phyloP scores from a whole-genome alignment of 371 early-diverging fungal species.

The Batkoa obscura region DNA sequence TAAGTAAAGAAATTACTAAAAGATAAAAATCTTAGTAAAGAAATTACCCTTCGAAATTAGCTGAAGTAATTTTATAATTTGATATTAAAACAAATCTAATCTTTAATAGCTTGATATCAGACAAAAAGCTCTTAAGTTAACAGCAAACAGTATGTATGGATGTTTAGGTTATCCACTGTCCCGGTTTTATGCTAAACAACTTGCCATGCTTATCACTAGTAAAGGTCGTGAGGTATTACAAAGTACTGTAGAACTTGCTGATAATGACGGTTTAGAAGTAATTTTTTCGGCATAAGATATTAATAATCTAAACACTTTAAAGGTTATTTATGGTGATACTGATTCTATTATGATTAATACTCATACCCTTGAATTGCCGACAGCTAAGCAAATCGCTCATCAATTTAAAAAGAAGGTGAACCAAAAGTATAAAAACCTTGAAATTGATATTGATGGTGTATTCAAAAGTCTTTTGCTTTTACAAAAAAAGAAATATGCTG shows the following conservation, averaged over 20 bases:
- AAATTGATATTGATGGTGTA: constrained; percentile 96
- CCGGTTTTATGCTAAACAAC: constrained; percentile 94
- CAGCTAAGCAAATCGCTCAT: constrained; percentile 66
- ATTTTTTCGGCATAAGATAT: background rate
- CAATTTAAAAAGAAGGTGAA: constrained; percentile 77
- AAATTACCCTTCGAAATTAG: constrained; percentile 33
- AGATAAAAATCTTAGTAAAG: no score
- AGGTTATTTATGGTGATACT: constrained; percentile 99
- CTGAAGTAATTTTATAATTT: constrained; percentile 21
- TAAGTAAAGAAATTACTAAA: no score
- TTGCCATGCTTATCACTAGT: constrained; percentile 96
- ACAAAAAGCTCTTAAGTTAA: constrained; percentile 95
- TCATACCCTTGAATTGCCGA: constrained; percentile 43
- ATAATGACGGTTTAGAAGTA: constrained; percentile 51
- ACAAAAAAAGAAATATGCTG: constrained; percentile 99
- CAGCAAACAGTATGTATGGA: constrained; percentile 99
- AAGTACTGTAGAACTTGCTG: constrained; percentile 81
- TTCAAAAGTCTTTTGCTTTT: constrained; percentile 86
- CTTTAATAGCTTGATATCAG: constrained; percentile 62
- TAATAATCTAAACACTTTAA: constrained; percentile 1
- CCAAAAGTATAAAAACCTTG: constrained; percentile 75
- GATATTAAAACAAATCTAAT: background rate
- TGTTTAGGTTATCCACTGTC: constrained; percentile 94
- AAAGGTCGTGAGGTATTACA: constrained; percentile 97
- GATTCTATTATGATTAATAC: constrained; percentile 99